phyloP scores from a whole-genome alignment of 148 eudicot species.

The Rhododendron williamsianum region DNA sequence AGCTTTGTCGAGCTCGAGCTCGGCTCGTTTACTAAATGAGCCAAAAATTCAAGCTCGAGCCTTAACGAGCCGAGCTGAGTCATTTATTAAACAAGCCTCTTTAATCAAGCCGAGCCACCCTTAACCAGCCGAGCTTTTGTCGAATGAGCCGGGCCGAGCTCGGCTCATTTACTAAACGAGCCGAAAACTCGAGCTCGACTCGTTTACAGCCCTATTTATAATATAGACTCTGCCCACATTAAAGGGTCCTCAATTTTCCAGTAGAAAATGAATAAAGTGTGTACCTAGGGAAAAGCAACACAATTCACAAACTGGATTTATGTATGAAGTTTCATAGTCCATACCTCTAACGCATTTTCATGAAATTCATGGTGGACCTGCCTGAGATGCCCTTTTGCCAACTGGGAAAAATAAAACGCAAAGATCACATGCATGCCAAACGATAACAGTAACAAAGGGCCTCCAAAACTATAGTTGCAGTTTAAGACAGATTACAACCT shows the following conservation, averaged over 20 bases:
- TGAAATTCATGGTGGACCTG: slow-evolving; percentile 84
- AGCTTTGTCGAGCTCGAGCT: too few relatives aligned
- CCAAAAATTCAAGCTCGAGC: too few relatives aligned
- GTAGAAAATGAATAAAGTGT: background rate
- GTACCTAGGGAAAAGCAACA: background rate
- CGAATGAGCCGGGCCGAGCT: too few relatives aligned
- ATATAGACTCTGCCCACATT: background rate
- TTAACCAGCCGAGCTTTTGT: too few relatives aligned
- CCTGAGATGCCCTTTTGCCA: slow-evolving; percentile 79
- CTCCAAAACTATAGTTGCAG: background rate
- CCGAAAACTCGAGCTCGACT: too few relatives aligned
- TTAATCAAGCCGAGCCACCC: too few relatives aligned
- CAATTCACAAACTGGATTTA: background rate
- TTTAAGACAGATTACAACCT: background rate
- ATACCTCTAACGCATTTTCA: slow-evolving; percentile 55
- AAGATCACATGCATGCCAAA: slow-evolving; percentile 2
- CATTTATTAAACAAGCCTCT: too few relatives aligned
- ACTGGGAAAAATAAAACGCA: slow-evolving; percentile 26
- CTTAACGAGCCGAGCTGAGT: too few relatives aligned
- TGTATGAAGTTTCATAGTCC: background rate
- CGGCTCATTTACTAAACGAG: too few relatives aligned
- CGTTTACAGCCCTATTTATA: background rate
- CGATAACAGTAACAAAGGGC: background rate
- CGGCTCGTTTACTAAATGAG: too few relatives aligned
- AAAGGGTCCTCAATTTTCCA: background rate